Evolutionary conservation across 2,329 filamentous ascomycete genomes (phyloP), one percentile per base, ranked within the genome.

Genomic region (Botryotinia globosa): DNA sequence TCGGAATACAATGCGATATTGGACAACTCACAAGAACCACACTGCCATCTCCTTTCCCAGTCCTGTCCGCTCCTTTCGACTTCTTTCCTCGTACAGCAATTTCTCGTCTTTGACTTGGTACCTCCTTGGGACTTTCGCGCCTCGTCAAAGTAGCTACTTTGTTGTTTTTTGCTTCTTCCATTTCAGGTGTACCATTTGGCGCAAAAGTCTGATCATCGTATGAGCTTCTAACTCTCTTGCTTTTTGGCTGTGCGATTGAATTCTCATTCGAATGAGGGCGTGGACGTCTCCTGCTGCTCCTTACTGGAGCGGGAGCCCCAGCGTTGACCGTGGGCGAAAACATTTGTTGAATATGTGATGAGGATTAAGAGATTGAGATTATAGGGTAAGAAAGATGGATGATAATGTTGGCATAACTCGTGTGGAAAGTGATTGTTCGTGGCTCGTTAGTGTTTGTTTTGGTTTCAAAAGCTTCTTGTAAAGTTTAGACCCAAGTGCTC

Each of bases 31-130:
- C 91, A 82, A 93, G 80, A 77, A 91, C 85, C 74, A 89, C 84
- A 77, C 88, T 90, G 45, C 89, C 88, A 79, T 93, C 91, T 65
- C 89, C 90, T 80, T 92, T 92, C 77, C 90, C 92, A 76, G 84
- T 85, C 77, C 91, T 86, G 78, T 92, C 89, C 74, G 85, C 85
- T n/a, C 85, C 83, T 78, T 90, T 90, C 64, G 85, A 80, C 80
- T 91, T 91, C 80, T 90, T 91, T 16, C 87, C 85, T 74, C 89
- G 85, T 56, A 90, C 84, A 73, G 84, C 88, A 64, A 89, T 84
- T 77, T 91, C 88, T 76, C 85, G 76, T 69, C 71, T 74, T 39
- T 73, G 78, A 71, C 80, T 79, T 69, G 73, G 72, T 22, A 75
- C 66, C 61, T 76, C 76, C 69, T 71, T 75, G 5, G 75, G 69